phyloP scores from a whole-genome alignment of 2,329 filamentous ascomycete genomes.

The Trichoderma arundinaceum region DNA sequence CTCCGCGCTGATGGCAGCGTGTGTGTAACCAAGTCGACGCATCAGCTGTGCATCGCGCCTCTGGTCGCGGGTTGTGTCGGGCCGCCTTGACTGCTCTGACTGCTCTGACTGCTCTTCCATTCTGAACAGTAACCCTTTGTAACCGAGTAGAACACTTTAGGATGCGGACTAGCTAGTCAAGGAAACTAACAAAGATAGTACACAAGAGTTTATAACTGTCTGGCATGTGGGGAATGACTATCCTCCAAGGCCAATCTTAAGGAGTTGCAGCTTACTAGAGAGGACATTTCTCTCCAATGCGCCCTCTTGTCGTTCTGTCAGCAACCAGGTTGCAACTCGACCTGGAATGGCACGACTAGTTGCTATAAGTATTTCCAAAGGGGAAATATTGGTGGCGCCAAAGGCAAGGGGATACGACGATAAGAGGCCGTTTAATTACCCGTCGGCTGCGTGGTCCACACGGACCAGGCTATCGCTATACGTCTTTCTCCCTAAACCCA shows the following conservation, averaged over 20 bases:
- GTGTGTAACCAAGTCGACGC: constrained; percentile 24
- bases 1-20: constrained; percentile 17
- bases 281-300: constrained; percentile 1
- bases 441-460: not conserved
- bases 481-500: not conserved
- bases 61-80: constrained; percentile 26
- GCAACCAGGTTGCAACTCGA: not conserved
- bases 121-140: not conserved
- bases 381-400: not conserved
- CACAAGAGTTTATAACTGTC: not conserved
- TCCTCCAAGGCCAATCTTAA: not conserved
- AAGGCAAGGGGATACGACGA: not conserved
- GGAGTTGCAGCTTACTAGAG: not conserved
- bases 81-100: not conserved
- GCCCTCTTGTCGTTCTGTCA: not conserved
- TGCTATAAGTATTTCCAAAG: too few species aligned
- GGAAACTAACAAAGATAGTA: not conserved
- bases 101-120: not conserved
- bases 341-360: not conserved
- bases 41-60: constrained; percentile 24
- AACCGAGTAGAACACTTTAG: not conserved
- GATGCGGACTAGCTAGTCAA: not conserved
- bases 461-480: not conserved
- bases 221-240: constrained; percentile 11
- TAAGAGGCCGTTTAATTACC: not conserved